Conservation (phyloP, 495 filamentous ascomycete species). For the Xylaria castorea region DNA sequence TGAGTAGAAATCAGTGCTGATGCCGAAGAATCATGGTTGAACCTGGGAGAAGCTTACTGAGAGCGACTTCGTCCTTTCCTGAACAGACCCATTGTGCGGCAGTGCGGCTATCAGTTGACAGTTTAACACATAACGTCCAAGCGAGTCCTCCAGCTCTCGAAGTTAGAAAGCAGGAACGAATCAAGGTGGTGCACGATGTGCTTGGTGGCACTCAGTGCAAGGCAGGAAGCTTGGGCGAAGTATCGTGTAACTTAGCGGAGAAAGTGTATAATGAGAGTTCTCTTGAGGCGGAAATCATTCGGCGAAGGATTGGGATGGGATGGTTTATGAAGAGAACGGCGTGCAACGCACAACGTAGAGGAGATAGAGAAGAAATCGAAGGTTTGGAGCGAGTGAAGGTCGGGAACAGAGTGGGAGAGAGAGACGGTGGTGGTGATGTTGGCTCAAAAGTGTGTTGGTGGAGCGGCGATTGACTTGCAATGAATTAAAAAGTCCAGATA, state of each 20-base stretch:
- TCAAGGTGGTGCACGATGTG: background rate
- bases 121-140: background rate
- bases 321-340: background rate
- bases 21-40: background rate
- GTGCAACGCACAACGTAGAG: background rate
- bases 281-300: background rate
- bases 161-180: background rate
- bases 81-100: constrained; percentile 15
- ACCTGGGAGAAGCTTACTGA: constrained; percentile 18
- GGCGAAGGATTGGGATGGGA: background rate
- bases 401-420: constrained; percentile 4
- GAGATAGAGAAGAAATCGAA: background rate
- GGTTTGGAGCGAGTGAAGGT: background rate
- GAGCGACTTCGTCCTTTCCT: constrained; percentile 23
- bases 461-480: background rate
- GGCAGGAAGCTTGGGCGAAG: background rate
- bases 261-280: background rate
- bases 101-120: background rate
- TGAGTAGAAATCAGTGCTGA: background rate
- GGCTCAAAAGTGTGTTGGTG: background rate
- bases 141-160: background rate
- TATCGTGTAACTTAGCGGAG: background rate
- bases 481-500: background rate
- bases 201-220: background rate
- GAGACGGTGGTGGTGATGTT: background rate